Evolutionary conservation across 2,329 filamentous ascomycete genomes (phyloP), one percentile per base, ranked within the genome.

Genomic region (Rhynchosporium graminicola): DNA sequence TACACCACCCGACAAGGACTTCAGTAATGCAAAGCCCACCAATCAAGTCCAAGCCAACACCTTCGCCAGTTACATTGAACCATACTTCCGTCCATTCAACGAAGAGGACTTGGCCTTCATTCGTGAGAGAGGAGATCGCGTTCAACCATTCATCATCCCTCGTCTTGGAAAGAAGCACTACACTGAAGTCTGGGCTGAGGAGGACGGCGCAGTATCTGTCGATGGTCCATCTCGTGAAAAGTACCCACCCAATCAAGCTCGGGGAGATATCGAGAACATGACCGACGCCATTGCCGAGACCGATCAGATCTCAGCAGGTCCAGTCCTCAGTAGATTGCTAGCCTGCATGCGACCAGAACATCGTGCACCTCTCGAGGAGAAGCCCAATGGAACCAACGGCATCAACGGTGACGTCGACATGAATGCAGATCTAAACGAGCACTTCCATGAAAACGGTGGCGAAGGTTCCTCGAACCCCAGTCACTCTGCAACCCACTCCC

Each of bases 51-150:
- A 90, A 74, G 95, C 95, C 68, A 89, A 87, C 61, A 97, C 94
- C 1, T 99, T 99, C 76, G 88, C 90, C n/a, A 87, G 90, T 5
- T 97, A 95, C 73, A 84, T 96, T 60, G 95, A 99, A 67, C 91
- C 93, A 0, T 98, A 91, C 77, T 95, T 97, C 68, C 86, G 94
- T 5, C 87, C 90, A 0, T 89, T 96, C 69, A 91, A 89, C 0
- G 95, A 99, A 73, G 95, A 99, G 74, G 95, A 99, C 73, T 84
- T 97, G 51, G 92, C 91, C 0, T 99, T 97, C 74, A 77, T 99
- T 43, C 88, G 93, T 71, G 95, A 99, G 77, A 85, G 91, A 71
- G 92, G 93, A 62, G 93, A 99, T 75, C 86, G 95, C 43, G 80
- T 88, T 28, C 87, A 83, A 2, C 91, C 94, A 0, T 98, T 97